Base-by-base conservation (phyloP, 306 rosid species). In the Fagus crenata region DNA sequence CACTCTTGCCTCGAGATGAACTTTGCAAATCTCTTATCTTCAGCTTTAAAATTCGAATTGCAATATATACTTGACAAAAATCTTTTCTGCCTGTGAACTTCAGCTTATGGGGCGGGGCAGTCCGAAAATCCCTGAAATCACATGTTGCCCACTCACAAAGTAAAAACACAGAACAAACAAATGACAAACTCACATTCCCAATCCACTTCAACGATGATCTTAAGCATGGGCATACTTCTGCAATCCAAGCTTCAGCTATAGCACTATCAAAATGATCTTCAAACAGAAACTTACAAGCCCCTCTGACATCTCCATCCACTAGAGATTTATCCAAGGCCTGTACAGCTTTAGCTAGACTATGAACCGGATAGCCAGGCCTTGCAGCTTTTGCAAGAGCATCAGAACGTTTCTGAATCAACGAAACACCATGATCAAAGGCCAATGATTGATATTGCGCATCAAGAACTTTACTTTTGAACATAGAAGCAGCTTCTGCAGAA, bases 141-240 rank as follows among this genome's bases (percentile, higher is more conserved):
- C 99, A 95, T 43, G 97, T 89, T 76, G 97, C 99, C 99, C 99
- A 95, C 84, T 95, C 99, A 49, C 97, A 92, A 28, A 95, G 90
- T 84, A 90, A 89, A 88, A 95, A 95, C 64, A 90, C 93, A 9
- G 97, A 90, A 82, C 88, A 80, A 72, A 90, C 77, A 80, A 89
- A 80, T 40, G 97, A 83, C 46, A 82, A 67, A 81, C 69, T 83
- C 75, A 90, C 87, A 76, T 86, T 84, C 76, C 88, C 93, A 81
- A 92, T 81, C 97, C 97, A 92, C 78, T 86, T 95, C 85, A 95
- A 58, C 2, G 97, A 89, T 83, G 92, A 86, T 88, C 91, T 91
- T 76, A 95, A 88, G 84, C 92, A 88, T 17, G 90, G 88, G 83
- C 97, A 88, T 18, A 92, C 97, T 87, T 89, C 91, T 31, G 81